Conservation (phyloP, 495 filamentous ascomycete species). For the Cryomyces minteri region DNA sequence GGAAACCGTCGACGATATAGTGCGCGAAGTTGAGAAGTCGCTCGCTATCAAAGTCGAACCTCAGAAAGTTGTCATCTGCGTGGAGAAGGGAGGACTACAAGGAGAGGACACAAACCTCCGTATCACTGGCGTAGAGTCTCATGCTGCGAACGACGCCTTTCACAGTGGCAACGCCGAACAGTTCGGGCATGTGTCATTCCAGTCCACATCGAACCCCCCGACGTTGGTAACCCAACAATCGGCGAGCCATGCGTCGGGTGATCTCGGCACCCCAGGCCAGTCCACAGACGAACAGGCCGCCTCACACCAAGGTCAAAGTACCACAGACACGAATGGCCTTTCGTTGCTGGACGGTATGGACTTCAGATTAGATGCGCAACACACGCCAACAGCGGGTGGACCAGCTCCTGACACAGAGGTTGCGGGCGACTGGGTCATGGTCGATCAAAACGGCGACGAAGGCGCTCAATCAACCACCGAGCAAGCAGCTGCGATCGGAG, state of each 20-base stretch:
- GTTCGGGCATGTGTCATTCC: not conserved
- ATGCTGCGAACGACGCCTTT: not conserved
- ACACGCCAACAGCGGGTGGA: not conserved
- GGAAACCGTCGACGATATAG: slow-evolving; percentile 14
- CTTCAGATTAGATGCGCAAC: not conserved
- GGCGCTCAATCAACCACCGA: slow-evolving; percentile 1
- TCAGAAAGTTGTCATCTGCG: slow-evolving; percentile 14
- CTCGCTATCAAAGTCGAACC: slow-evolving; percentile 14
- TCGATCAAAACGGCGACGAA: slow-evolving; percentile 26
- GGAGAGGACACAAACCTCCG: slow-evolving; percentile 6
- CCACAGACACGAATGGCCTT: not conserved
- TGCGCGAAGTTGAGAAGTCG: slow-evolving; percentile 15
- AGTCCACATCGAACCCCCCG: not conserved
- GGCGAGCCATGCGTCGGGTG: not conserved
- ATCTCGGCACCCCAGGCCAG: not conserved
- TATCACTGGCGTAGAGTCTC: not conserved
- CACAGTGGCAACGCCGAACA: not conserved
- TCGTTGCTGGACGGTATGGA: not conserved
- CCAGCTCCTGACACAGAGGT: slow-evolving; percentile 6
- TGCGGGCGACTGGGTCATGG: slow-evolving; percentile 42
- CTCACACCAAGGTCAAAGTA: not conserved
- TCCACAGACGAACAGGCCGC: not conserved
- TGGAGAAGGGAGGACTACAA: slow-evolving; percentile 21
- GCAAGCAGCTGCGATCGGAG: slow-evolving; percentile 6
- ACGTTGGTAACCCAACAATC: not conserved